Conservation (phyloP, 2,329 filamentous ascomycete species). For the Sporothrix globosa region DNA sequence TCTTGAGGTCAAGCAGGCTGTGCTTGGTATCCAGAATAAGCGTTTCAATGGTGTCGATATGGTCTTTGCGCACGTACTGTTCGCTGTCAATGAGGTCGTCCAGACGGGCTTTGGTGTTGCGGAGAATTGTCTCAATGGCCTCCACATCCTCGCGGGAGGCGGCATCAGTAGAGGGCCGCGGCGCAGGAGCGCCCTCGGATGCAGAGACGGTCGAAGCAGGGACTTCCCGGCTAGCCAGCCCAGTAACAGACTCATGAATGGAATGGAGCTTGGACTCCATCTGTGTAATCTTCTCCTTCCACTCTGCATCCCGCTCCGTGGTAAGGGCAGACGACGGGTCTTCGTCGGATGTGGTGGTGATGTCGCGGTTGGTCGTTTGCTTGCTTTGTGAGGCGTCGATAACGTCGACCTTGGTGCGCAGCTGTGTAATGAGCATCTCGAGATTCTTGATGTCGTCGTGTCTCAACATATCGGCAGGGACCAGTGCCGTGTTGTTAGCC, state of each 20-base stretch:
- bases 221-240: conserved; percentile 35
- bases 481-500: conserved; percentile 52
- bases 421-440: conserved; percentile 78
- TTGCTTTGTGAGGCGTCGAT: conserved; percentile 54
- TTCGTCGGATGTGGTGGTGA: not conserved
- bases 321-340: not conserved
- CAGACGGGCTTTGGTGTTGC: conserved; percentile 84
- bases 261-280: conserved; percentile 57
- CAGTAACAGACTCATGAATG: conserved; percentile 34
- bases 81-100: conserved; percentile 79
- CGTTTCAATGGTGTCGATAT: conserved; percentile 67
- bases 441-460: conserved; percentile 81
- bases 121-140: conserved; percentile 85
- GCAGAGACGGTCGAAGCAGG: conserved; percentile 28
- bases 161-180: conserved; percentile 46
- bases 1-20: conserved; percentile 55
- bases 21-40: conserved; percentile 75
- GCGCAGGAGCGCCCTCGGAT: conserved; percentile 36
- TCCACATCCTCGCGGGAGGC: conserved; percentile 83
- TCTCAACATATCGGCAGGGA: conserved; percentile 59
- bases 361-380: conserved; percentile 7
- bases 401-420: conserved; percentile 81
- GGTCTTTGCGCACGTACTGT: conserved; percentile 67
- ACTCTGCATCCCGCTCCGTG: conserved; percentile 31
- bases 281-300: conserved; percentile 42